phyloP scores from a whole-genome alignment of 345 rosid species.

The Noccaea bulbosa region DNA sequence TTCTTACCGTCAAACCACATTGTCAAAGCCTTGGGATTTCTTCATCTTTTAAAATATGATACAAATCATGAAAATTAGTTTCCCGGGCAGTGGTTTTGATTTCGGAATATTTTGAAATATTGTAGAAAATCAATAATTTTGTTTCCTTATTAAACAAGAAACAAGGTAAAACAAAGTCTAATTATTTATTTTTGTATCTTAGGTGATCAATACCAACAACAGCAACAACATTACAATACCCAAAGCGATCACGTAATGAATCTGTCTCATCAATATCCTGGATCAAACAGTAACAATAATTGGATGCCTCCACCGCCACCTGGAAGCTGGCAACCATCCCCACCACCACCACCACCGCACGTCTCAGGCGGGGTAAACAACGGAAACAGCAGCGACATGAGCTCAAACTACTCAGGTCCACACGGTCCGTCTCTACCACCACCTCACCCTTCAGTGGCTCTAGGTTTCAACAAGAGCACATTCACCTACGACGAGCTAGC shows the following conservation, averaged over 20 bases:
- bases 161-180: conserved; percentile 21
- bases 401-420: conserved; percentile 61
- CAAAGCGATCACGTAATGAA: conserved; percentile 37
- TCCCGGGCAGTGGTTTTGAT: background rate
- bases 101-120: background rate
- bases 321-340: conserved; percentile 47
- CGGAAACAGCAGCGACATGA: conserved; percentile 56
- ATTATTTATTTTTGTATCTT: background rate
- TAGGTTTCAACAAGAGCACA: conserved; percentile 62
- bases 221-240: conserved; percentile 45
- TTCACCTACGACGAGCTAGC: conserved; percentile 79
- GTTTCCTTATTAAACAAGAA: conserved; percentile 26
- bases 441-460: conserved; percentile 58
- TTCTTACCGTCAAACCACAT: background rate
- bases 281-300: conserved; percentile 38
- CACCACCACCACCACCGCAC: conserved; percentile 44
- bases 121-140: background rate
- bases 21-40: background rate
- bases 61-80: background rate
- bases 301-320: conserved; percentile 53
- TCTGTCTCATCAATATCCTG: conserved; percentile 48
- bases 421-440: conserved; percentile 61
- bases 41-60: background rate
- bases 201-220: conserved; percentile 46
- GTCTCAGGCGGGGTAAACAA: conserved; percentile 38